These are phyloP conservation scores for Papilionanthe hybrid DNA, from an alignment of 116 monocot genomes.

Conservation along the genomic window DNA sequence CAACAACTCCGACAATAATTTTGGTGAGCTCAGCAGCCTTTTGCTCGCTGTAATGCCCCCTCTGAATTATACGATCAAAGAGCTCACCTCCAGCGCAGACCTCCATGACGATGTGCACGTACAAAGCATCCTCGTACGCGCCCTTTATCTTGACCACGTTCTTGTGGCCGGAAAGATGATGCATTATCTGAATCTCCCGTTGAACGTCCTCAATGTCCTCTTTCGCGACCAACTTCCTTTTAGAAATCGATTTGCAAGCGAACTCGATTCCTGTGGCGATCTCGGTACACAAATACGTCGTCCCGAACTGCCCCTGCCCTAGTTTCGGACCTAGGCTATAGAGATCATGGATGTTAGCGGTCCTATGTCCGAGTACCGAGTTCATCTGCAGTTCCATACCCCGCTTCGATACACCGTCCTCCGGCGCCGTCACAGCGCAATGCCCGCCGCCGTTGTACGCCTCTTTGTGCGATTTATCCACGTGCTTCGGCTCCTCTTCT, in stretches of 20 bases:
- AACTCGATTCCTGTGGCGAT: constrained; percentile 45
- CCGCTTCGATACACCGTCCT: constrained; percentile 22
- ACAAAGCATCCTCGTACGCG: constrained; percentile 49
- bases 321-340: constrained; percentile 52
- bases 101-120: constrained; percentile 72
- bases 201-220: constrained; percentile 70
- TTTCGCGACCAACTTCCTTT: constrained; percentile 51
- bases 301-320: constrained; percentile 69
- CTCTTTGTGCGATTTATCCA: neutral
- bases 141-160: constrained; percentile 62
- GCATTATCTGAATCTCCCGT: constrained; percentile 79
- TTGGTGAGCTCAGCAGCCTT: constrained; percentile 60
- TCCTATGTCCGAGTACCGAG: constrained; percentile 50
- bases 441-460: neutral
- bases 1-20: constrained; percentile 56
- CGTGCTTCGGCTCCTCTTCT: neutral
- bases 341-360: constrained; percentile 44
- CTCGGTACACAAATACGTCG: constrained; percentile 61
- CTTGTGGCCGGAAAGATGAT: constrained; percentile 57
- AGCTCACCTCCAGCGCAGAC: constrained; percentile 62
- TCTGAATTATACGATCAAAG: constrained; percentile 52
- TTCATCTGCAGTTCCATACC: constrained; percentile 3
- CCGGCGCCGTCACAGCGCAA: neutral
- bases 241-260: constrained; percentile 70
- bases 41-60: constrained; percentile 61